Base-by-base conservation (phyloP, 2,329 filamentous ascomycete species). In the Colletotrichum tamarilloi region DNA sequence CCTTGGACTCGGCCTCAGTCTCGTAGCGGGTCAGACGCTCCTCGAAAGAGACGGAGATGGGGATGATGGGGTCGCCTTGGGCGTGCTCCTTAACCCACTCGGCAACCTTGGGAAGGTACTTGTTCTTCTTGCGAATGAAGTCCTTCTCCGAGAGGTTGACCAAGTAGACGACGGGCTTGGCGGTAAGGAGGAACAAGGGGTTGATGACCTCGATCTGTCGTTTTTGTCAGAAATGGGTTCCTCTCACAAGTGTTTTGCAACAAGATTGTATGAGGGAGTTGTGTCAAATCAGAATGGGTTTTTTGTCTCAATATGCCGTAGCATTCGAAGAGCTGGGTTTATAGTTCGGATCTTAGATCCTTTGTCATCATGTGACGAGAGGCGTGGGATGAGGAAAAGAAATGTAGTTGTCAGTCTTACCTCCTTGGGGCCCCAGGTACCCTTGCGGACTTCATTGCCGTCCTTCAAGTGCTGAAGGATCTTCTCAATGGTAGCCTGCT, bases 301-400 rank as follows among this genome's bases (percentile, higher is more conserved):
- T 86, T 88, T 94, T 89, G 93, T 98, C 95, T 97, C 96, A 98
- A 85, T 82, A 91, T 90, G 89, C 88, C 89, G 93, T 93, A 93
- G 91, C 90, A 91, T 92, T 98, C 96, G 93, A 98, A 93, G 97
- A 99, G 97, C 97, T 99, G 97, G 97, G 97, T 94, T 97, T 95
- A 94, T 24, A 62, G 88, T 88, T 95, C 93, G 95, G 95, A 94
- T 90, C 85, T 87, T 88, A 90, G 92, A 94, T 95, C 97, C 93
- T 98, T 97, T 93, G 92, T 98, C 97, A 98, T 98, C 97, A 98
- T 92, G 79, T 83, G 87, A 91, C 79, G 75, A 42, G 76, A 79
- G 77, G 76, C 68, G 62, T 9, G 55, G 14, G 14, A 46, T 35
- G 66, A 56, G 68, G 68, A 74, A 78, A 73, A 74, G 76, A 77